Conservation (phyloP, 148 eudicot genomes). For the Diospyros lotus region DNA sequence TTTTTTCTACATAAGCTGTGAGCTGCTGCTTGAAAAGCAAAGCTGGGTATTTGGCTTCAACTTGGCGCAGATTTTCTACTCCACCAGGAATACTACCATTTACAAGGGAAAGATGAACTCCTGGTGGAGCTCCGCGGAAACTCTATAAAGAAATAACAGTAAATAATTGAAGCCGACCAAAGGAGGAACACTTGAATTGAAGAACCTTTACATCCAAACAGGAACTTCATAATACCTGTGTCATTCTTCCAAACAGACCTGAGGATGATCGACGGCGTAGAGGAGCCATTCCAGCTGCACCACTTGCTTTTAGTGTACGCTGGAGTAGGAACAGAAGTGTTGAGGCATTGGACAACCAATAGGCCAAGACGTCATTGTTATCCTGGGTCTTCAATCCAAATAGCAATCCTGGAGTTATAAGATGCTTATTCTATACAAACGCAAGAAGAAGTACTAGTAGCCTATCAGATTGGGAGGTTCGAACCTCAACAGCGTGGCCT, state of each 20-base stretch:
- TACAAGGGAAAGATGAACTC: conserved; percentile 56
- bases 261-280: conserved; percentile 92
- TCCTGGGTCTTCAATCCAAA: conserved; percentile 62
- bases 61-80: conserved; percentile 68
- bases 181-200: neutral
- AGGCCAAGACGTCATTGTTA: conserved; percentile 79
- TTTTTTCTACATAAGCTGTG: conserved; percentile 95
- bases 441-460: neutral
- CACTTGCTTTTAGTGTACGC: conserved; percentile 92
- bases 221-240: conserved; percentile 40
- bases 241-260: conserved; percentile 77
- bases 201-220: neutral
- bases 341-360: conserved; percentile 97
- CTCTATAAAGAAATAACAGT: conserved; percentile 40
- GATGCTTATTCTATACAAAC: neutral
- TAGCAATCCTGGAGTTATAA: conserved; percentile 12
- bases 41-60: conserved; percentile 99
- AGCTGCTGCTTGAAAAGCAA: conserved; percentile 98
- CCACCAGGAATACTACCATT: conserved; percentile 59
- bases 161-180: neutral
- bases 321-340: conserved; percentile 85
- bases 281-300: conserved; percentile 83
- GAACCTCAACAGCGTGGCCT: conserved; percentile 92
- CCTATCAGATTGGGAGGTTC: conserved; percentile 5
- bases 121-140: conserved; percentile 82